Conservation (phyloP, 768 basidiomycete species). For the Neoboletus brunneissimus region DNA sequence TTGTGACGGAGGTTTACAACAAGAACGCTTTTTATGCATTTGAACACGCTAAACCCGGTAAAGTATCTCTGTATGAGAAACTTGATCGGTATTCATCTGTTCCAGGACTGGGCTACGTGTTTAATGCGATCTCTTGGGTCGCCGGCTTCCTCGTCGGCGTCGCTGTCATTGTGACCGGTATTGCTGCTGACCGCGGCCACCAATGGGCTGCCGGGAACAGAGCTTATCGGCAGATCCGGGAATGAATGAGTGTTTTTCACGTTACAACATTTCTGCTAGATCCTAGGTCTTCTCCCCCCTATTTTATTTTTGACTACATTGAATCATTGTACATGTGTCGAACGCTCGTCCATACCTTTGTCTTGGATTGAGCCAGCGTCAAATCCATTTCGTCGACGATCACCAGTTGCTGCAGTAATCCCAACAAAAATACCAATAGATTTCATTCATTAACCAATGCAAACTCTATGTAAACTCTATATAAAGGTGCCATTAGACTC, state of each 20-base stretch:
- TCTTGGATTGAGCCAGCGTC: not conserved
- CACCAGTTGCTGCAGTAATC: not conserved
- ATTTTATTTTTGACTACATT: not conserved
- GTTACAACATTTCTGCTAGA: not conserved
- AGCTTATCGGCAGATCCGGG: slow-evolving; percentile 46
- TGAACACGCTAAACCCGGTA: slow-evolving; percentile 59
- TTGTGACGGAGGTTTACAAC: slow-evolving; percentile 61
- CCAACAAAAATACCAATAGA: not conserved
- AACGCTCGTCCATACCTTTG: slow-evolving; percentile 8
- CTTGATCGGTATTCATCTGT: not conserved
- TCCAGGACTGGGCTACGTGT: slow-evolving; percentile 58
- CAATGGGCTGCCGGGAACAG: slow-evolving; percentile 78
- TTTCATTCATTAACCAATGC: not conserved
- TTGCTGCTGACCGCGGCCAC: slow-evolving; percentile 46
- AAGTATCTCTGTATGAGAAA: slow-evolving; percentile 14
- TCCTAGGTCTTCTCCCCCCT: not conserved
- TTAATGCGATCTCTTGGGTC: slow-evolving; percentile 63
- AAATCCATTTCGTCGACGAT: not conserved
- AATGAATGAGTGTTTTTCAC: slow-evolving; percentile 7
- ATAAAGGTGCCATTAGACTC: not conserved
- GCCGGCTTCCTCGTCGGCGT: slow-evolving; percentile 48
- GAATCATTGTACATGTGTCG: not conserved
- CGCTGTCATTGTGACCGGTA: slow-evolving; percentile 60
- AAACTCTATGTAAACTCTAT: not conserved
- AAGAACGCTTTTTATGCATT: slow-evolving; percentile 48